Evolutionary conservation across 495 filamentous ascomycete genomes (phyloP).

Genomic region (Xylaria cubensis): DNA sequence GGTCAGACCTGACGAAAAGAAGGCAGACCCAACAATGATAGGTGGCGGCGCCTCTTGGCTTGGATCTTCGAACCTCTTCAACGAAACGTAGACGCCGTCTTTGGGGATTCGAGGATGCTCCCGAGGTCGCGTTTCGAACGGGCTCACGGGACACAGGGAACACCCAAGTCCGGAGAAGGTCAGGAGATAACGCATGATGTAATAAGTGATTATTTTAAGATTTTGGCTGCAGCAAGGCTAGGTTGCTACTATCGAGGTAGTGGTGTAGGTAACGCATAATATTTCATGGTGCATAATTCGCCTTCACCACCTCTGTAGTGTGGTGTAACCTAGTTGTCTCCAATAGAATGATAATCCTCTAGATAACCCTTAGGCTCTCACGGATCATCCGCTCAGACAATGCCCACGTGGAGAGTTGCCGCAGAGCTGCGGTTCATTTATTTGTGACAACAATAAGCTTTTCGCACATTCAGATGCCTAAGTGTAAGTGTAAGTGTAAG

Average conservation of each 20-base stretch:
- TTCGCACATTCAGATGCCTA: not conserved
- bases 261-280: not conserved
- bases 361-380: not conserved
- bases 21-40: conserved; percentile 10
- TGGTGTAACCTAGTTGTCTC: not conserved
- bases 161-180: conserved; percentile 9
- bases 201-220: conserved; percentile 22
- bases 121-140: conserved; percentile 2
- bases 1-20: conserved; percentile 20
- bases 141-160: conserved; percentile 4
- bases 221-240: conserved; percentile 16
- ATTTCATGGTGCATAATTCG: not conserved
- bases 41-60: conserved; percentile 1
- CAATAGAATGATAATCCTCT: not conserved
- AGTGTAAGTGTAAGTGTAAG: not conserved
- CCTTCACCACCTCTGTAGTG: not conserved
- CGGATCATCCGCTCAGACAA: not conserved
- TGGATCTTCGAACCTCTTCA: not conserved
- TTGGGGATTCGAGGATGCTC: not conserved
- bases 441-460: not conserved
- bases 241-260: not conserved
- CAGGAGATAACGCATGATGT: conserved; percentile 20
- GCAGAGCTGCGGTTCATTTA: conserved; percentile 9
- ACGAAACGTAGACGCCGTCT: not conserved
- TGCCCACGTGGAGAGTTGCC: conserved; percentile 12